Conservation (phyloP, 345 rosid species). For the Moricandia arvensis region DNA sequence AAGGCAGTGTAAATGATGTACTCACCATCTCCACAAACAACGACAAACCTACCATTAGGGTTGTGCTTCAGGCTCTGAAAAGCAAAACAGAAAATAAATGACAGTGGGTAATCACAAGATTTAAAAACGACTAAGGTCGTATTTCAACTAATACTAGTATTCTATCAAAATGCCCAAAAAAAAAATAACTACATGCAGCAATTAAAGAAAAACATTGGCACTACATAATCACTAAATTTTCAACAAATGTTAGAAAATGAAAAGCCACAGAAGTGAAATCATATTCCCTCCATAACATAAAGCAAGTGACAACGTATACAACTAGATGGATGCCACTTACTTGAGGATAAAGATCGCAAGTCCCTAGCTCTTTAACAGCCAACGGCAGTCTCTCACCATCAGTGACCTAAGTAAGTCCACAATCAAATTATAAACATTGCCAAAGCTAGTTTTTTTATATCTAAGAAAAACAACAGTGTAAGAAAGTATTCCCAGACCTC, state of each 20-base stretch:
- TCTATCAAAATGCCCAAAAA: conserved; percentile 13
- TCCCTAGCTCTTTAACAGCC: conserved; percentile 97
- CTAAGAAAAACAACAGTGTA: background rate
- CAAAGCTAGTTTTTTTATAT: background rate
- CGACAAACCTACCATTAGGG: conserved; percentile 96
- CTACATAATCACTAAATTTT: conserved; percentile 11
- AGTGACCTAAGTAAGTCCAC: conserved; percentile 52
- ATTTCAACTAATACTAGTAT: conserved; percentile 12
- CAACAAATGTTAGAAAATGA: background rate
- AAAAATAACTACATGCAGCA: conserved; percentile 3
- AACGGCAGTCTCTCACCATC: conserved; percentile 97
- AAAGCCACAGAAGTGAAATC: conserved; percentile 21
- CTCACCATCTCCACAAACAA: conserved; percentile 98
- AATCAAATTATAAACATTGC: conserved; percentile 11
- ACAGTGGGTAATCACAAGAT: conserved; percentile 2
- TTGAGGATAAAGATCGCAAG: conserved; percentile 97
- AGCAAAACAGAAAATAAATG: conserved; percentile 16
- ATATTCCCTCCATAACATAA: background rate
- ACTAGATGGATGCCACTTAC: conserved; percentile 46
- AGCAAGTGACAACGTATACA: background rate
- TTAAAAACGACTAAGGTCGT: background rate
- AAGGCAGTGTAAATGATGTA: conserved; percentile 93
- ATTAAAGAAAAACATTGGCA: background rate
- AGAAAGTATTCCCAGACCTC: conserved; percentile 52
- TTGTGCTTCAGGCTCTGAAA: conserved; percentile 90